These are phyloP conservation scores for Arthrobotrys musiformis DNA, from an alignment of 2,329 filamentous ascomycete genomes.

Conservation along the genomic window DNA sequence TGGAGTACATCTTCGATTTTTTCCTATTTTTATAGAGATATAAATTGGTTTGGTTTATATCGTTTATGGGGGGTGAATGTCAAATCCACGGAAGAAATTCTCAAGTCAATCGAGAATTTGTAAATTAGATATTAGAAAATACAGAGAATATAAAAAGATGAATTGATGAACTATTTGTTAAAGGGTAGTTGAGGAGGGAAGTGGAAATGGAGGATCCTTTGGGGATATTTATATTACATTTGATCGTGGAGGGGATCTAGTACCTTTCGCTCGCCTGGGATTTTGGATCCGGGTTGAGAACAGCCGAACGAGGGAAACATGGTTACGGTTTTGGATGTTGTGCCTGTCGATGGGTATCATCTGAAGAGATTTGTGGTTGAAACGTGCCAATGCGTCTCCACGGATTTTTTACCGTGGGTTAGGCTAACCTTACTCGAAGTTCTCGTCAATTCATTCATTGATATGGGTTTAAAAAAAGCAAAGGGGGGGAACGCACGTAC, in stretches of 20 bases:
- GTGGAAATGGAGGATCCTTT: too few species aligned
- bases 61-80: constrained; percentile 28
- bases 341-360: constrained; percentile 8
- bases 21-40: neutral
- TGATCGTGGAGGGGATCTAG: neutral
- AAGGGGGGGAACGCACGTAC: neutral
- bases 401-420: neutral
- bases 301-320: constrained; percentile 24
- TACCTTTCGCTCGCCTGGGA: constrained; percentile 3
- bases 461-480: neutral
- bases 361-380: constrained; percentile 4
- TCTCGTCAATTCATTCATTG: neutral
- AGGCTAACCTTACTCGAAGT: constrained; percentile 11
- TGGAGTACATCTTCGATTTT: constrained; percentile 37
- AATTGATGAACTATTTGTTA: neutral
- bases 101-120: constrained; percentile 44
- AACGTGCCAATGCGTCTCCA: constrained; percentile 25
- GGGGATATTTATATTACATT: constrained; percentile 38
- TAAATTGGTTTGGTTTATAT: neutral
- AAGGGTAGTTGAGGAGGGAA: neutral
- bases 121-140: constrained; percentile 19
- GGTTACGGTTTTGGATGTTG: constrained; percentile 31
- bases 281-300: constrained; percentile 26
- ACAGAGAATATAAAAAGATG: constrained; percentile 3
- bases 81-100: constrained; percentile 29